These are phyloP conservation scores for Tremella mesenterica DNA, from an alignment of 768 basidiomycete genomes.

Conservation along the genomic window DNA sequence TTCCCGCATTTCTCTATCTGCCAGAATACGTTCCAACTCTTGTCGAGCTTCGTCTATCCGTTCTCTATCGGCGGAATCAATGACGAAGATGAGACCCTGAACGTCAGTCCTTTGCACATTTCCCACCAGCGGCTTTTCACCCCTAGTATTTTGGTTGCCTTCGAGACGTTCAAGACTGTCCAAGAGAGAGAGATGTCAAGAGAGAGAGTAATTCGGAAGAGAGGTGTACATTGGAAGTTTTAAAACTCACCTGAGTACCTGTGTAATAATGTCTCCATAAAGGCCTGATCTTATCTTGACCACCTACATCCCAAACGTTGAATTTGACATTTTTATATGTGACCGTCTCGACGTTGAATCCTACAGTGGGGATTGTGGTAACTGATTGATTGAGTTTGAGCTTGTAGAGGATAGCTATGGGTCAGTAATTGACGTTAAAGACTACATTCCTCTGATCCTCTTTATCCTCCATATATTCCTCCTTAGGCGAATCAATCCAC, in stretches of 20 bases:
- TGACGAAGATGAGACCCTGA: constrained; percentile 86
- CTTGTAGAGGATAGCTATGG: constrained; percentile 90
- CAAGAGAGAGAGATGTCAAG: not conserved
- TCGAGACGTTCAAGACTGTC: not conserved
- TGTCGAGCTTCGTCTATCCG: constrained; percentile 93
- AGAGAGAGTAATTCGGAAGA: not conserved
- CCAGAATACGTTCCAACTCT: constrained; percentile 89
- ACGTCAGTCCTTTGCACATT: not conserved
- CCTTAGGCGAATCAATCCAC: too few species aligned
- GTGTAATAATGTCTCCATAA: constrained; percentile 99
- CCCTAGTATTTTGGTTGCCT: not conserved
- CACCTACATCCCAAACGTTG: constrained; percentile 71
- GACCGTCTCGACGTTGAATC: constrained; percentile 98
- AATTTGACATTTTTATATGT: constrained; percentile 85
- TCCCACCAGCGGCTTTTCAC: not conserved
- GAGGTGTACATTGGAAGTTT: not conserved
- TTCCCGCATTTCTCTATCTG: constrained; percentile 96
- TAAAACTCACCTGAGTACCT: constrained; percentile 61
- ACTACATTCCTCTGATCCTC: not conserved
- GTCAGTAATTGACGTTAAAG: constrained; percentile 1
- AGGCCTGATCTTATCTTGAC: constrained; percentile 99
- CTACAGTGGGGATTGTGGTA: constrained; percentile 96
- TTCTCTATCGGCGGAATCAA: constrained; percentile 91
- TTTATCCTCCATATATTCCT: not conserved
- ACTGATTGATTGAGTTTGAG: constrained; percentile 98